Base-by-base conservation (phyloP, 2,329 filamentous ascomycete genomes). In the Dendryphion nanum region DNA sequence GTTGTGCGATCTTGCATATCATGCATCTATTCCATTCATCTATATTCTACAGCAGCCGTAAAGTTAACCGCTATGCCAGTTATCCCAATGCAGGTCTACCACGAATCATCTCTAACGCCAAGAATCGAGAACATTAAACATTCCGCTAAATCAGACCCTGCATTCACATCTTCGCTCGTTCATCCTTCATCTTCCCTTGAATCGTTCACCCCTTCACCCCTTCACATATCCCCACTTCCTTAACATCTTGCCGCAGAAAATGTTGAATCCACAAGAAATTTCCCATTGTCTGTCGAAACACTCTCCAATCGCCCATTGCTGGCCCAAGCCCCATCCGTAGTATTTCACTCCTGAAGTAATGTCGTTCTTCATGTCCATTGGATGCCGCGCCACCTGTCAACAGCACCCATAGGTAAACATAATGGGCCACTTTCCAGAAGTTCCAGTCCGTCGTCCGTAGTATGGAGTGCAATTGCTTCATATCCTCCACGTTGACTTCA, bases 251-350 rank as follows among this genome's bases (percentile, higher is more conserved):
- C 19, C 42, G 30, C 10, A 48, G 24, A 18, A 37, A 45, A 6
- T 45, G 42, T 33, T 48, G 45, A 35, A 48, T 21, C 45, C 45
- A 48, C 17, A 48, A 16, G 26, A 48, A 48, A 19, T 45, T 48
- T 6, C 37, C 40, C 34, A 48, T 13, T 5, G 28, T 41, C 24
- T 40, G 33, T 33, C 32, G 37, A 20, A 43, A 48, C 4, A 30
- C 10, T 18, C 18, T 16, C 45, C 45, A 48, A 14, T 48, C 45
- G 20, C 38, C 38, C 12, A 45, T 26, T 12, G 42, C 45, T 6
- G 41, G 23, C 18, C 42, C 37, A 6, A 41, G 19, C 14, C 42
- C 42, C 6, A 48, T 18, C 5, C 45, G 42, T 24, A 48, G 37
- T 12, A 45, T 38, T 31, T 48, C 42, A 29, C 40, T 45, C 24